Base-by-base conservation (phyloP, 495 filamentous ascomycete genomes). In the Podospora fimiseda region DNA sequence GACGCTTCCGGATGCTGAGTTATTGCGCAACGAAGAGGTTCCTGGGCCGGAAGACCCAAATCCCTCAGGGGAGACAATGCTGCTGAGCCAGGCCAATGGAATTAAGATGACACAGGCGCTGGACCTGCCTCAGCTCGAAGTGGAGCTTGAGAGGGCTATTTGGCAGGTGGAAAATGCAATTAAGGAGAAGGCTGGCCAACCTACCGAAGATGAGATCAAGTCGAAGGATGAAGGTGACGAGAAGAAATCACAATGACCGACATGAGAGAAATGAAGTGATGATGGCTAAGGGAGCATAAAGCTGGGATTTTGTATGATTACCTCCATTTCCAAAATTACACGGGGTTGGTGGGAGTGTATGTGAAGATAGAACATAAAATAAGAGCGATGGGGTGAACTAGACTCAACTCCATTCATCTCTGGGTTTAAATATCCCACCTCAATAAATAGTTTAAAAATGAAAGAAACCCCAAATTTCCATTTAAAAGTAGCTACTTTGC, bases 71-170 rank as follows among this genome's bases (percentile, higher is more conserved):
- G 82, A 88, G 39, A 76, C 71, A 30, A 71, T 81, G 62, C 55
- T 89, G 11, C 62, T 89, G 3, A 75, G 82, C 14, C 75, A 79
- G 56, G 75, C 77, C 54, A 75, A 84, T 54, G 77, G 77, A 6
- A 79, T 76, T 57, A 74, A 78, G 56, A 78, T 97, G 51, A 84
- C 87, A 16, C 69, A 82, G 41, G 77, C 82, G 1, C 69, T 93
- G n/a, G 76, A 88, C 9, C 74, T 95, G 20, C 90, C 92, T 0
- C 88, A 89, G 49, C 79, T 97, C 48, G 84, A 85, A 46, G 69
- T 87, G n/a, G 93, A 97, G 70, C 82, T 95, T 1, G 90, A 96
- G 60, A 75, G 92, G 22, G 92, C 92, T 2, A 86, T 93, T 36
- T 81, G 86, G 73, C 92, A 97, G 73, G 87, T 96, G 1, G 80